A percentile compares a stretch with the other conserved stretches of the same genome.
Evolutionary conservation across 345 rosid genomes (phyloP).

Genomic region (Linum tenue): DNA sequence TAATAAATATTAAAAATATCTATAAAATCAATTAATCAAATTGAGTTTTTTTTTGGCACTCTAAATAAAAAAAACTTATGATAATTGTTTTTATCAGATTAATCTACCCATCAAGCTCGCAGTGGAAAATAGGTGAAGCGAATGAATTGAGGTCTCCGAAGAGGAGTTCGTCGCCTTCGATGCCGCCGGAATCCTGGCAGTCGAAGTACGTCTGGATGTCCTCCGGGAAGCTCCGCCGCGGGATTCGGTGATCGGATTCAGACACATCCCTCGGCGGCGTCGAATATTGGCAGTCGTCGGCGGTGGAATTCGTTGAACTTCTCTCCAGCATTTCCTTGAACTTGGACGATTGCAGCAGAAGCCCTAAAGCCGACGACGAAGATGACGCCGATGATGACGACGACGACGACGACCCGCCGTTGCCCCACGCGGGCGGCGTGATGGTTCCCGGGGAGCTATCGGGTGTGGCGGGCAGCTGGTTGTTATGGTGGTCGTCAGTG

Average conservation of each 20-base stretch:
- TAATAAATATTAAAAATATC: too few species aligned
- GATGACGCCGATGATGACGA: background rate
- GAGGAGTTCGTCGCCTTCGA: background rate
- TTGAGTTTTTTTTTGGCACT: too few species aligned
- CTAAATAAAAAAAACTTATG: too few species aligned
- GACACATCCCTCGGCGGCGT: background rate
- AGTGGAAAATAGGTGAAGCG: background rate
- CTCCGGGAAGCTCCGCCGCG: constrained; percentile 3
- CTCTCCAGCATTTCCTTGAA: constrained; percentile 8
- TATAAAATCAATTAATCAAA: too few species aligned
- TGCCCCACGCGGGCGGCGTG: background rate
- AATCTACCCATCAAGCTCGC: background rate
- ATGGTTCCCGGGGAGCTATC: background rate
- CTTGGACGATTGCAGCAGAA: constrained; percentile 5
- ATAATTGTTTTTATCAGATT: too few species aligned
- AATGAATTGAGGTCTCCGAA: constrained; percentile 1
- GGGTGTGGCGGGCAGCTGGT: background rate
- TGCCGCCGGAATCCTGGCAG: background rate
- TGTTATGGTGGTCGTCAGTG: background rate
- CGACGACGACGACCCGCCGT: background rate
- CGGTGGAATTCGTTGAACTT: background rate
- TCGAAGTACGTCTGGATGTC: constrained; percentile 2
- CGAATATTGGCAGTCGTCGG: background rate
- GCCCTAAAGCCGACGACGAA: background rate
- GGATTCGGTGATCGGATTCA: background rate